Evolutionary conservation across 2,329 filamentous ascomycete genomes (phyloP), one percentile per base, ranked within the genome.

Genomic region (Fusarium humuli): DNA sequence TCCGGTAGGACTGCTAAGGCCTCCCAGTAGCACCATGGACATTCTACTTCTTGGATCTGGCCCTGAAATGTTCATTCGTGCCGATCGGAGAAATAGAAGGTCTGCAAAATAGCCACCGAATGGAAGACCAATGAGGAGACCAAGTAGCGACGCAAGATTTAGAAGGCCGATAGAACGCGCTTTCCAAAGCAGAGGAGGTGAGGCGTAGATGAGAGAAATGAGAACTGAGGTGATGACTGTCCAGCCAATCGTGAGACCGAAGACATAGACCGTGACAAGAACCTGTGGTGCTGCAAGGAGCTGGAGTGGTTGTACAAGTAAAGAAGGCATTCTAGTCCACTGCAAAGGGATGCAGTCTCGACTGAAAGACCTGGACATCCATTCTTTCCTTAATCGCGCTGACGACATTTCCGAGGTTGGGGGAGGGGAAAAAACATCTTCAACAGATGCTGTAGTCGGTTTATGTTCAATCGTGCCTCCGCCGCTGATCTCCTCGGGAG

Each of bases 221-320:
- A 62, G 50, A 7, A 62, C 45, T 3, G 59, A 62, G 2, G 61
- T 41, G 0, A 62, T 62, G 3, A 62, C 57, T 7, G 59, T 62
- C 59, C 59, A 62, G n/a, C 59, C 57, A 23, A 62, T 62, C 0
- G 59, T 62, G 0, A 62, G 25, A 9, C 59, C 59, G 18, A 61
- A 62, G 1, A 62, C 12, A 7, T 62, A 62, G 1, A 61, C 57
- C 6, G 57, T 61, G 11, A 61, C 46, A 0, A 61, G 40, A 3
- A 62, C 57, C 3, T 62, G 59, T 4, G 59, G 59, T 23, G 20
- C 23, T 2, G 32, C 20, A 4, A 61, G 20, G 0, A 62, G 32
- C 3, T 54, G 40, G 1, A 61, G 16, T 5, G 59, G 59, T 1
- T 8, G 46, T 0, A 61, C 4, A 3, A 62, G 2, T 14, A 27